Conservation (phyloP, 108 stramenopile species). For the Heterococcus sp. region DNA sequence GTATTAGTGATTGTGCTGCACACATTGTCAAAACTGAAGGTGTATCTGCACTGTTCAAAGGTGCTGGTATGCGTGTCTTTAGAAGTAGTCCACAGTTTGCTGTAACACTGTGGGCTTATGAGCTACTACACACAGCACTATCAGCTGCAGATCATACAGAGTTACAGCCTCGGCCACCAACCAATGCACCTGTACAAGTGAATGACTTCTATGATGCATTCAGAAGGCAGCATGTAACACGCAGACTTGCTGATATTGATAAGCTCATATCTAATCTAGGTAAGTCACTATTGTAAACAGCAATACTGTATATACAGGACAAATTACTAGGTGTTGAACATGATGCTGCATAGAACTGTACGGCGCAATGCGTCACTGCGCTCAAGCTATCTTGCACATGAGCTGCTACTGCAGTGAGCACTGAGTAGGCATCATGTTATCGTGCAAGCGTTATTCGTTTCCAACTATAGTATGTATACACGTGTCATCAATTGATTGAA, state of each 20-base stretch:
- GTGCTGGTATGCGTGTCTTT: constrained; percentile 49
- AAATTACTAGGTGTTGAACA: too few species aligned
- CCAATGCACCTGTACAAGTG: constrained; percentile 43
- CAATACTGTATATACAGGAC: too few species aligned
- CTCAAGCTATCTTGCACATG: too few species aligned
- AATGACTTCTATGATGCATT: constrained; percentile 43
- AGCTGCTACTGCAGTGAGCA: too few species aligned
- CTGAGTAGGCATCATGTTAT: too few species aligned
- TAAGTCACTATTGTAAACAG: too few species aligned
- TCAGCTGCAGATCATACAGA: constrained; percentile 1
- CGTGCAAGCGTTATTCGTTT: too few species aligned
- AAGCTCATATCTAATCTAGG: background rate
- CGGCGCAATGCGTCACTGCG: too few species aligned
- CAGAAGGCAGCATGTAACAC: constrained; percentile 10
- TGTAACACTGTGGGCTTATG: constrained; percentile 61
- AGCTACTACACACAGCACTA: constrained; percentile 22
- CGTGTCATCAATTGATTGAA: too few species aligned
- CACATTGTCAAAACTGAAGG: constrained; percentile 57
- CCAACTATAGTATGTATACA: too few species aligned
- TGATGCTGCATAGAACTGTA: too few species aligned
- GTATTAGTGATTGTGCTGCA: constrained; percentile 56
- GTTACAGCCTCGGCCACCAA: constrained; percentile 33
- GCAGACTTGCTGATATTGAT: background rate
- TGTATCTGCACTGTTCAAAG: constrained; percentile 59
- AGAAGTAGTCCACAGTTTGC: constrained; percentile 63